Percentiles rank a stretch among this genome's conserved stretches.
phyloP scores from a whole-genome alignment of 306 rosid genomes.

The Pueraria montana region DNA sequence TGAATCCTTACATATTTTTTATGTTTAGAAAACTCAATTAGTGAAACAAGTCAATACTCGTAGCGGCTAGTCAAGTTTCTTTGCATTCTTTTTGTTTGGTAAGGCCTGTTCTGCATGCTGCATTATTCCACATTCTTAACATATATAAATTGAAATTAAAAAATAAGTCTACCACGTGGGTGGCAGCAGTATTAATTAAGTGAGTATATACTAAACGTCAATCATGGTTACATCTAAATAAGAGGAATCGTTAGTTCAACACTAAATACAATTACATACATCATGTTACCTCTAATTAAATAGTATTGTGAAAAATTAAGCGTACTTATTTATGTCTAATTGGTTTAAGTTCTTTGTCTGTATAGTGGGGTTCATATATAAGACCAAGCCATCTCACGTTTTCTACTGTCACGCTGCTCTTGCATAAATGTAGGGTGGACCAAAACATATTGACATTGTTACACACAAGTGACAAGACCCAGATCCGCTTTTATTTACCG shows the following conservation, averaged over 20 bases:
- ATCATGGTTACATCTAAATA: slow-evolving; percentile 14
- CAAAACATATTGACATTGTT: not conserved
- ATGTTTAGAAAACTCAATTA: not conserved
- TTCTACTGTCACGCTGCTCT: slow-evolving; percentile 31
- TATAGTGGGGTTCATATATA: slow-evolving; percentile 43
- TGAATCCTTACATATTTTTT: not conserved
- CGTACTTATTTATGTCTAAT: not conserved
- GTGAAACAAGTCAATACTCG: no score
- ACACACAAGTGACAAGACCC: not conserved
- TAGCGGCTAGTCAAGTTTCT: not conserved
- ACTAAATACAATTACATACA: slow-evolving; percentile 2
- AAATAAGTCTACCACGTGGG: slow-evolving; percentile 22
- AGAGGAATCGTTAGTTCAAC: slow-evolving; percentile 25
- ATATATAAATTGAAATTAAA: not conserved
- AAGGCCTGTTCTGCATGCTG: not conserved
- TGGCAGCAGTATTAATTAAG: not conserved
- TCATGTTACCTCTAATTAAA: slow-evolving; percentile 24
- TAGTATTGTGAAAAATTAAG: not conserved
- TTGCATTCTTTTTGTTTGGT: not conserved
- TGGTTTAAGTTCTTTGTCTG: slow-evolving; percentile 35
- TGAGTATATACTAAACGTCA: slow-evolving; percentile 1
- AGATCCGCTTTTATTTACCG: not conserved
- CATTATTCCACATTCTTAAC: not conserved
- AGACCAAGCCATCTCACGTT: slow-evolving; percentile 13
- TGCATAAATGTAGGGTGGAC: slow-evolving; percentile 37